These are phyloP conservation scores for Fragilariopsis cylindrus DNA, from an alignment of 108 stramenopile genomes.

Conservation along the genomic window DNA sequence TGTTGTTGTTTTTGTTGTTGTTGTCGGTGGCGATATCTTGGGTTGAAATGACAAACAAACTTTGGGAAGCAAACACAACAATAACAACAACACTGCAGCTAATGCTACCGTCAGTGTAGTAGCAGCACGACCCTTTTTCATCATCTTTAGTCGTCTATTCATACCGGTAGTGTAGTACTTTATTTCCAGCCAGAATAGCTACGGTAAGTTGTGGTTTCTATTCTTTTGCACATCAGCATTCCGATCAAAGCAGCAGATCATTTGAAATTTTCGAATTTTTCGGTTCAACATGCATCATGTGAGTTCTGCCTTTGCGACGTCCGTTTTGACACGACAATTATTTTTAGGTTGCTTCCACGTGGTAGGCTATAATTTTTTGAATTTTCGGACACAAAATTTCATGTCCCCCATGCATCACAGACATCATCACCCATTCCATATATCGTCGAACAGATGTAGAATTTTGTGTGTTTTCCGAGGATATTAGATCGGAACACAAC, in stretches of 20 bases:
- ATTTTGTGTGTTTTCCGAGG: background rate
- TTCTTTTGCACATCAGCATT: background rate
- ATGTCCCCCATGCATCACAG: background rate
- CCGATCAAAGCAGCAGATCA: background rate
- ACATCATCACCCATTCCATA: background rate
- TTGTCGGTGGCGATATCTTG: background rate
- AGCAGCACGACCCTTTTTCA: background rate
- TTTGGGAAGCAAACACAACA: background rate
- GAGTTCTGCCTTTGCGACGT: too few relatives aligned
- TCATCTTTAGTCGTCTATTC: background rate
- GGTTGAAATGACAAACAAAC: conserved; percentile 7
- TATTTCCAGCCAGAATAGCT: background rate
- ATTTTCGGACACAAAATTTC: too few relatives aligned
- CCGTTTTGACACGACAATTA: too few relatives aligned
- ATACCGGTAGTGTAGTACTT: background rate
- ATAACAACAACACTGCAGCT: background rate
- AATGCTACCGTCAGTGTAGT: background rate
- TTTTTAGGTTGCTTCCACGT: too few relatives aligned
- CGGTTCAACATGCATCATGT: too few relatives aligned
- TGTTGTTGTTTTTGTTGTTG: background rate
- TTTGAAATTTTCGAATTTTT: background rate
- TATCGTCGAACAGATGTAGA: background rate
- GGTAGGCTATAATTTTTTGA: too few relatives aligned
- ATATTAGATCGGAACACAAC: background rate
- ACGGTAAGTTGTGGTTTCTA: background rate